Conservation (phyloP, 371 early-diverging fungal genomes). For the Parasitella parasitica region DNA sequence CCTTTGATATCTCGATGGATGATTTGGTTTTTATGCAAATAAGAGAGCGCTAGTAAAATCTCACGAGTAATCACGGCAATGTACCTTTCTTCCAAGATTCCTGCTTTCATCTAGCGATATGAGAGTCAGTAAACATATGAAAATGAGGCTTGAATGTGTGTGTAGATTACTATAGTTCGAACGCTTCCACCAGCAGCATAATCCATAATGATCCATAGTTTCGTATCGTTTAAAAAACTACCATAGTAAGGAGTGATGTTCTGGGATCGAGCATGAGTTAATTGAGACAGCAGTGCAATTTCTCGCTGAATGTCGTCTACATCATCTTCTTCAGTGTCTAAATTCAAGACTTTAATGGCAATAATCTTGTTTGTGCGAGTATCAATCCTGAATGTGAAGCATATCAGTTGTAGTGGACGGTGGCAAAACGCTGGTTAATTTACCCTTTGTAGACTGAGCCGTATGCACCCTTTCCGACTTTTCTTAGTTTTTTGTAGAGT, state of each 20-base stretch:
- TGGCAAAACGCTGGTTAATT: too few relatives aligned
- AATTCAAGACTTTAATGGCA: conserved; percentile 95
- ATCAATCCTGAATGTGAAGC: too few relatives aligned
- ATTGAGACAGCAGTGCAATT: conserved; percentile 85
- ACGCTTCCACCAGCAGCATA: conserved; percentile 96
- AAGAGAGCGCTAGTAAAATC: conserved; percentile 84
- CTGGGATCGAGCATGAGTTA: conserved; percentile 78
- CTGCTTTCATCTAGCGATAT: conserved; percentile 71
- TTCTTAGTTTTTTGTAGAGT: conserved; percentile 43
- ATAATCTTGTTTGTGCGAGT: conserved; percentile 71
- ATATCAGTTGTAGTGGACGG: too few relatives aligned
- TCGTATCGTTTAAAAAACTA: conserved; percentile 85
- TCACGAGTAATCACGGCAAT: conserved; percentile 88
- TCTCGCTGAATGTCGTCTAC: conserved; percentile 95
- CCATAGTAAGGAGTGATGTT: conserved; percentile 95
- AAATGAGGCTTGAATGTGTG: not conserved
- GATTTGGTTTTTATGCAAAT: conserved; percentile 91
- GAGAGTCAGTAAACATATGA: not conserved
- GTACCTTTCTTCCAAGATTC: conserved; percentile 84
- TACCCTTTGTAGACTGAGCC: conserved; percentile 61
- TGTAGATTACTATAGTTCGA: conserved; percentile 66
- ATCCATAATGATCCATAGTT: conserved; percentile 98
- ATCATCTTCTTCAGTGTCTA: conserved; percentile 96
- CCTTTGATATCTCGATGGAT: conserved; percentile 98
- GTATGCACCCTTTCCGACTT: conserved; percentile 56